Evolutionary conservation across 208 protist genomes (phyloP), one percentile per base, ranked within the genome.

Genomic region (Wallacemonas sp.): DNA sequence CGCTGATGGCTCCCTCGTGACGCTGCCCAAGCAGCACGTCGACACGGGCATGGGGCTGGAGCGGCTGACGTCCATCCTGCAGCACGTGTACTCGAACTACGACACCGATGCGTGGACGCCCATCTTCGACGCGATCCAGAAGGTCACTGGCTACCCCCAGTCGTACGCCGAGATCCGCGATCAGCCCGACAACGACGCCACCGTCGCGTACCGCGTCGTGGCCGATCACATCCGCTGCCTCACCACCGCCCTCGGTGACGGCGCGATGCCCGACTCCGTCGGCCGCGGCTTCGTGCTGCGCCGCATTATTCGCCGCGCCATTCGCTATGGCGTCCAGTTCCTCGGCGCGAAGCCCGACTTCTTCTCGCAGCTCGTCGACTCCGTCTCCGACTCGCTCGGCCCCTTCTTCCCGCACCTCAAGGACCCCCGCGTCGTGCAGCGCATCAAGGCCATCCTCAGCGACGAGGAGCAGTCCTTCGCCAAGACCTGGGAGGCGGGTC

Each of bases 191-290:
- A 83, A 73, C 46, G 93, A 99, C 56, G 80, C 93, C 19, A 94
- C 97, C 56, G 97, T 98, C 54, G 98, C 98, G 17, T 99, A 99
- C 79, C 96, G 98, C 61, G 98, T 99, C 6, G 89, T 99, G 46
- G 99, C 98, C n/a, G 99, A 99, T 80, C 99, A 99, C 85, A 99
- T 99, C 70, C 98, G 99, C 69, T 99, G 98, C 46, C 87, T 99
- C 23, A 96, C 90, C 38, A 92, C 99, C 54, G 95, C 99, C 5
- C 87, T 99, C 44, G 84, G 95, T 39, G 98, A 99, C 77, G 98
- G 98, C 64, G 98, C 97, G 8, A 83, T 98, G 46, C 98, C 98
- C 11, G 93, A 97, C 74, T 91, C 78, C 9, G 83, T 91, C 46
- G 97, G 98, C 5, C 87, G 98, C 66, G 97, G 95, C 63, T 99